phyloP scores from a whole-genome alignment of 1,139 yeast genomes.

The Nakaseomyces nivariensis region DNA sequence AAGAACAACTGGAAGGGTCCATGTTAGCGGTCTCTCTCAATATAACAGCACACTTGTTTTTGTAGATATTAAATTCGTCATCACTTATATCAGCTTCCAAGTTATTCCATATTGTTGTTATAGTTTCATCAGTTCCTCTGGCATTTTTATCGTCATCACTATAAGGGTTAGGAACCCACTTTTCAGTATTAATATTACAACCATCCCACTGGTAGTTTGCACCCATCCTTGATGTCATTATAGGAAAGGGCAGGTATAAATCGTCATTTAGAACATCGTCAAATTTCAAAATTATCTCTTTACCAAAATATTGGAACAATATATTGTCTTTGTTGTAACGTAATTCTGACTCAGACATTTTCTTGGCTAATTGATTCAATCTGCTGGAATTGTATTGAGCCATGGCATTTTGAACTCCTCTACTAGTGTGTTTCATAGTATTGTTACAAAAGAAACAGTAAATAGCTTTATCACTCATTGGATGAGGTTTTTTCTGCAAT shows the following conservation, averaged over 20 bases:
- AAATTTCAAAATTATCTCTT: conserved; percentile 15
- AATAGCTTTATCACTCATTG: neutral
- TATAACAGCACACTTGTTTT: conserved; percentile 42
- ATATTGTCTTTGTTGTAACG: conserved; percentile 14
- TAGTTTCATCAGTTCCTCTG: neutral
- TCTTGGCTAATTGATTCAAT: conserved; percentile 6
- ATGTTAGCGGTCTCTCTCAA: conserved; percentile 45
- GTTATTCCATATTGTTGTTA: conserved; percentile 55
- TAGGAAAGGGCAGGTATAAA: conserved; percentile 21
- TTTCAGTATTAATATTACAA: conserved; percentile 9
- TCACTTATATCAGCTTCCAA: conserved; percentile 31
- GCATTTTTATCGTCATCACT: conserved; percentile 5
- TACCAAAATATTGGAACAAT: conserved; percentile 27
- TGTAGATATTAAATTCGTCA: conserved; percentile 40
- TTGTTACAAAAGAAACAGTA: neutral
- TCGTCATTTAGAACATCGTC: conserved; percentile 16
- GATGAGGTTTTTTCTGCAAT: conserved; percentile 51
- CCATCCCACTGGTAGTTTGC: conserved; percentile 25
- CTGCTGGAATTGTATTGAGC: conserved; percentile 4
- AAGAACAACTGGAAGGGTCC: conserved; percentile 55
- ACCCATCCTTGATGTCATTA: conserved; percentile 23
- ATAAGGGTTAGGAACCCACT: conserved; percentile 11
- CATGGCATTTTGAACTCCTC: neutral
- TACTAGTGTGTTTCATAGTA: neutral
- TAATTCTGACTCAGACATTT: conserved; percentile 5